phyloP scores from a whole-genome alignment of 164 flowering plant species.

The Paratinospora sagittata region DNA sequence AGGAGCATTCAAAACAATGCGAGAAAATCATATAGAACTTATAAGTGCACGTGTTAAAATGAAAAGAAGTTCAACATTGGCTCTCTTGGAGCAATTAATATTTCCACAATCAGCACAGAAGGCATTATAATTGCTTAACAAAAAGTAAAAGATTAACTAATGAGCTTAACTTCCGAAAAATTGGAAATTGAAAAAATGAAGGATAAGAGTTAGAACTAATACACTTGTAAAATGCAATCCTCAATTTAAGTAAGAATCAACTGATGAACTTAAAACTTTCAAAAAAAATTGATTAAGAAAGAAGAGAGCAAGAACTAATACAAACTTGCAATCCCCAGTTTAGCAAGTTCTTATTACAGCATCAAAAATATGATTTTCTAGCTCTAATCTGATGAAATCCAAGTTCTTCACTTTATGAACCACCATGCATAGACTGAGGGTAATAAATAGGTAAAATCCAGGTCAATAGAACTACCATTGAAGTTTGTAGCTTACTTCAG shows the following conservation, averaged over 20 bases:
- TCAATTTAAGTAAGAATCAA: too few relatives aligned
- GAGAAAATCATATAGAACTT: not conserved
- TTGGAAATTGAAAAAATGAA: not conserved
- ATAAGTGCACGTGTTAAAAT: not conserved
- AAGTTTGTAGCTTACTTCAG: not conserved
- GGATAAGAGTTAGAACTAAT: not conserved
- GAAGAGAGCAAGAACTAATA: too few relatives aligned
- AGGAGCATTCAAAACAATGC: not conserved
- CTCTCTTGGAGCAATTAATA: not conserved
- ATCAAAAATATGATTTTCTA: not conserved
- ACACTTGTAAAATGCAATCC: not conserved
- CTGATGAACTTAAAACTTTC: too few relatives aligned
- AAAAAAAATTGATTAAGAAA: too few relatives aligned
- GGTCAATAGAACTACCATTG: not conserved
- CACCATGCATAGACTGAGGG: not conserved
- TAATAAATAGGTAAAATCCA: not conserved
- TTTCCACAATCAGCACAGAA: not conserved
- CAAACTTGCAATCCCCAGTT: not conserved
- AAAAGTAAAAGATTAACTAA: not conserved
- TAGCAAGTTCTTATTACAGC: not conserved
- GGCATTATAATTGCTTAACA: not conserved
- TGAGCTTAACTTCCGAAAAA: too few relatives aligned
- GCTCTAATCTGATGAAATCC: not conserved
- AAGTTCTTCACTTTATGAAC: not conserved
- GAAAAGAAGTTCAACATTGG: not conserved